phyloP scores from a whole-genome alignment of 176 grass and related monocot species.

The Rhynchospora pubera region DNA sequence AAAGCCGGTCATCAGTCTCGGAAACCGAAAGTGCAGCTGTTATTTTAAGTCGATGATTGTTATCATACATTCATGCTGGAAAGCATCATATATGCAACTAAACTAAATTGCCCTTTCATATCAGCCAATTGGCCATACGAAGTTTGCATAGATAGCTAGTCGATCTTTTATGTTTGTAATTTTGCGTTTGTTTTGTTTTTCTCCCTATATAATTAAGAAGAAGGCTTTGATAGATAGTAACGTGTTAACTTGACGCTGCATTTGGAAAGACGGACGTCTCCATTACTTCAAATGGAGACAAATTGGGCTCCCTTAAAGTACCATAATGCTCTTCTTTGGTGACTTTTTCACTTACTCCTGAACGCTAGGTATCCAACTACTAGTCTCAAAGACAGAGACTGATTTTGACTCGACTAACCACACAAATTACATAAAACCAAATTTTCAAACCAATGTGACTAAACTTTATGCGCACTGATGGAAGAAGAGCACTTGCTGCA shows the following conservation, averaged over 20 bases:
- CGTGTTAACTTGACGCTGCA: not conserved
- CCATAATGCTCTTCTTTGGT: not conserved
- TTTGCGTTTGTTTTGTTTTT: not conserved
- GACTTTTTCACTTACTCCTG: not conserved
- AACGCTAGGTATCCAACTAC: slow-evolving; percentile 4
- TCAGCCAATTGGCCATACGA: too few species aligned
- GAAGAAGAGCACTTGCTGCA: slow-evolving; percentile 8
- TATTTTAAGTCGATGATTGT: not conserved
- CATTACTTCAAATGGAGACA: too few species aligned
- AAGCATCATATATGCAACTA: not conserved
- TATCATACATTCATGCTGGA: not conserved
- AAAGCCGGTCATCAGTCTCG: too few species aligned
- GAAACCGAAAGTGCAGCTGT: too few species aligned
- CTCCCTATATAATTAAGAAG: too few species aligned
- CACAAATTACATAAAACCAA: not conserved
- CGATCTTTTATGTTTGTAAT: too few species aligned
- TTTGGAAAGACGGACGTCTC: not conserved
- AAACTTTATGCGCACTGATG: not conserved
- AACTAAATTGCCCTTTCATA: not conserved
- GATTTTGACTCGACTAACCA: not conserved
- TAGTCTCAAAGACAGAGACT: not conserved
- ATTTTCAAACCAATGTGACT: not conserved
- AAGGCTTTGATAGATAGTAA: not conserved
- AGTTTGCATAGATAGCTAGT: too few species aligned
- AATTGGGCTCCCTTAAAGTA: too few species aligned